Evolutionary conservation across 441 rosid genomes (phyloP), one percentile per base, ranked within the genome.

Genomic region (Rhodomyrtus psidioides): DNA sequence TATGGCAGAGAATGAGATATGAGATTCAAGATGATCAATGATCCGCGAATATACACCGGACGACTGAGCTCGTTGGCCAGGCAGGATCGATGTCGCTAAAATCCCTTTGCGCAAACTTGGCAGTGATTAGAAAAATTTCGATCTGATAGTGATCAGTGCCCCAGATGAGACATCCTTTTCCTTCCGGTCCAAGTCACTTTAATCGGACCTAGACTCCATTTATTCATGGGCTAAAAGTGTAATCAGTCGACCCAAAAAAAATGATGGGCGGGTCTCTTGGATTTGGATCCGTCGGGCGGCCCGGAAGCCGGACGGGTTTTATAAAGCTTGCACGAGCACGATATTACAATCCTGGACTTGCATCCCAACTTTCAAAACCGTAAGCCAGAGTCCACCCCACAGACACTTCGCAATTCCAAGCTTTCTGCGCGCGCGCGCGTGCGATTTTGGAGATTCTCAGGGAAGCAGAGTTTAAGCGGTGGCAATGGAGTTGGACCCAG

Each of bases 401-500:
- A n/a, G 16, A 3, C 39, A 0, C 70, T 15, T 0, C 5, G 39
- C 39, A 15, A 3, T 28, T 28, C 17, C 39, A 7, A 4, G 1
- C n/a, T 7, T 39, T 15, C 5, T 16, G 23, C 2, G 75, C 21
- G 24, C 4, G 74, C 0, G 17, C 1, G 60, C 12, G 14, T 55
- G 12, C 28, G 34, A 27, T 59, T 14, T 6, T 0, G 34, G 70
- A 57, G 62, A 6, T 57, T 57, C 62, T 12, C 7, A 2, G 62
- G 62, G 28, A 57, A 26, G 62, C 62, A 12, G 4, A 59, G 30
- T n/a, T 27, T 27, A 6, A 21, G 74, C 23, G 59, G 79, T 82
- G 82, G 84, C 60, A 1, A 93, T 94, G 96, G 95, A 92, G 85
- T 62, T 94, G 82, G 99, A 94, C 91, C 98, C 97, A 21, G 97